Evolutionary conservation across 1,139 yeast species (phyloP).

Genomic region (Wickerhamomyces sp.): DNA sequence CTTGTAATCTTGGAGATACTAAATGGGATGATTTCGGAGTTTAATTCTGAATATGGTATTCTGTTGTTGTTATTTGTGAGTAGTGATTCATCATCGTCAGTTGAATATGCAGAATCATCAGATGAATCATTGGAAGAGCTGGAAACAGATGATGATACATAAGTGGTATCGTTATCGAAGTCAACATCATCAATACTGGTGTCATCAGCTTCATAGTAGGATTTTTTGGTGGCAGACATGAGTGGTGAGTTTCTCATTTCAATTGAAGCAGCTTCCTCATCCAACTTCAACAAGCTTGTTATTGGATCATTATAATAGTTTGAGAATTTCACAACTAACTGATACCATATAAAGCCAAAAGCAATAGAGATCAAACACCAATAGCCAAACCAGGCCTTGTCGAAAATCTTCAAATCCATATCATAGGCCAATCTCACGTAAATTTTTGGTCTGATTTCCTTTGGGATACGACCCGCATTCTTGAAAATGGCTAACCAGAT

Average conservation of each 20-base stretch:
- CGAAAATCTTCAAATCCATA: conserved; percentile 36
- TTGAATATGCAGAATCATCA: background rate
- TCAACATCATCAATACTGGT: conserved; percentile 1
- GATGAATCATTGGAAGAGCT: background rate
- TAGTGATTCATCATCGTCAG: background rate
- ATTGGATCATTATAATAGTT: conserved; percentile 5
- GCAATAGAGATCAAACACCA: conserved; percentile 10
- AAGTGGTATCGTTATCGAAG: conserved; percentile 1
- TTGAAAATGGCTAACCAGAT: conserved; percentile 57
- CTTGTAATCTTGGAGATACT: conserved; percentile 10
- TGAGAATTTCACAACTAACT: conserved; percentile 4
- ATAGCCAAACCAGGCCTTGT: conserved; percentile 8
- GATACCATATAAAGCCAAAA: conserved; percentile 12
- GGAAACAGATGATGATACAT: background rate
- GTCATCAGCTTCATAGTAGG: background rate
- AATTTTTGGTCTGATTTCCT: conserved; percentile 48
- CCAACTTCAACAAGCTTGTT: conserved; percentile 2
- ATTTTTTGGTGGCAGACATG: background rate
- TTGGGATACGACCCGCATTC: conserved; percentile 57
- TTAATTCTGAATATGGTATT: background rate
- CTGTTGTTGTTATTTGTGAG: background rate
- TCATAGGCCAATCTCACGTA: conserved; percentile 43
- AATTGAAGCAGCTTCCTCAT: conserved; percentile 4
- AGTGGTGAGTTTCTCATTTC: background rate
- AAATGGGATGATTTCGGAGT: conserved; percentile 4